Conservation (phyloP, 2,329 filamentous ascomycete genomes). For the Chalara sp. region DNA sequence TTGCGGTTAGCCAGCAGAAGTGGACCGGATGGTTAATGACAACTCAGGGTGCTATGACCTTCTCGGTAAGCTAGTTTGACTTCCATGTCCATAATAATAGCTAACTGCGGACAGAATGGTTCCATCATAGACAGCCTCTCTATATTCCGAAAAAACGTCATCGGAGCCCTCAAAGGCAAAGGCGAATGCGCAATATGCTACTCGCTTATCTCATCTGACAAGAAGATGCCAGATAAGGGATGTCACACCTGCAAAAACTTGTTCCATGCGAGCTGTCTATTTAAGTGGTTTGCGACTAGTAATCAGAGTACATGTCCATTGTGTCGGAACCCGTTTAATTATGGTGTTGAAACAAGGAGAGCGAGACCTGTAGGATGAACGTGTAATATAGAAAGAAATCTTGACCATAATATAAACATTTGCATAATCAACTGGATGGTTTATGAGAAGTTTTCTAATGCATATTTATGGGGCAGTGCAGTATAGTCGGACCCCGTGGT, state of each 20-base stretch:
- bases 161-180: constrained; percentile 84
- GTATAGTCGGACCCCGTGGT: no score
- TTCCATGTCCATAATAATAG: not conserved
- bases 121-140: constrained; percentile 80
- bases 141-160: constrained; percentile 81
- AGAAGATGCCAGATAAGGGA: constrained; percentile 83
- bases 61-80: constrained; percentile 50
- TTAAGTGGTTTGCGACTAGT: constrained; percentile 95
- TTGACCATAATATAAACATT: no score
- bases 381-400: no score
- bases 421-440: no score
- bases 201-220: constrained; percentile 82
- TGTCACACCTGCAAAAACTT: constrained; percentile 90
- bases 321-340: constrained; percentile 81
- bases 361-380: not conserved
- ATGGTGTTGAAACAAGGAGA: constrained; percentile 22
- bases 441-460: no score
- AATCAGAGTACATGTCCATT: constrained; percentile 88
- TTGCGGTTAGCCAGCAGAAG: constrained; percentile 83
- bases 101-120: constrained; percentile 50
- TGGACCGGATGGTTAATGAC: constrained; percentile 89
- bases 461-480: no score
- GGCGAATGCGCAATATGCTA: constrained; percentile 97
- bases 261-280: constrained; percentile 86
- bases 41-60: constrained; percentile 87